A percentile compares a stretch with the other conserved stretches of the same genome.
These are phyloP conservation scores for Albugo candida DNA, from an alignment of 352 stramenopile species.

Conservation along the genomic window DNA sequence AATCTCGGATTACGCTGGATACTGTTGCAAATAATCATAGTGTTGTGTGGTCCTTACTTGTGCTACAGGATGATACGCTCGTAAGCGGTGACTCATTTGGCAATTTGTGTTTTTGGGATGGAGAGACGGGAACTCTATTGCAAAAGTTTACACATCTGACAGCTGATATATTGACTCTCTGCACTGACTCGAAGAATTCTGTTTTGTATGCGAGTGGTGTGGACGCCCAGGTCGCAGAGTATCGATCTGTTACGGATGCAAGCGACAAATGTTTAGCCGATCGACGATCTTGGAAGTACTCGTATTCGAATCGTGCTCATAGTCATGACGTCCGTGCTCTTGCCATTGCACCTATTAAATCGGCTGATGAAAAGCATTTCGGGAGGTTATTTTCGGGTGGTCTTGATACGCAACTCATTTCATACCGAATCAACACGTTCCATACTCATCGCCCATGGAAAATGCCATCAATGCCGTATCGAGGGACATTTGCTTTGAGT, in stretches of 20 bases:
- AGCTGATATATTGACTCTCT: slow-evolving; percentile 80
- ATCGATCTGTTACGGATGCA: slow-evolving; percentile 11
- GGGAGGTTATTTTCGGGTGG: slow-evolving; percentile 78
- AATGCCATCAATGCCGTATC: slow-evolving; percentile 77
- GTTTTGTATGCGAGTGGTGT: slow-evolving; percentile 85
- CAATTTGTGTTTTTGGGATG: slow-evolving; percentile 88
- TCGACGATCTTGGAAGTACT: slow-evolving; percentile 46
- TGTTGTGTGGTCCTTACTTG: slow-evolving; percentile 74
- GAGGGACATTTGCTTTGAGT: slow-evolving; percentile 36
- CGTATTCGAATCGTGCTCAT: slow-evolving; percentile 78
- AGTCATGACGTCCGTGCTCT: slow-evolving; percentile 80
- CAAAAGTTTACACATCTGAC: slow-evolving; percentile 85
- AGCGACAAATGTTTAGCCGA: slow-evolving; percentile 14
- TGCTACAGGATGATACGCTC: slow-evolving; percentile 82
- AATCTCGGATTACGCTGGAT: slow-evolving; percentile 69
- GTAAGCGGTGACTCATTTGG: slow-evolving; percentile 85
- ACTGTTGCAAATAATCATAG: slow-evolving; percentile 35
- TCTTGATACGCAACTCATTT: slow-evolving; percentile 88
- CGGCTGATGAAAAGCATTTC: slow-evolving; percentile 4
- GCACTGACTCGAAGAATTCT: slow-evolving; percentile 62
- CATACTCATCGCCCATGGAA: slow-evolving; percentile 67
- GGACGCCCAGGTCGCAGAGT: slow-evolving; percentile 83
- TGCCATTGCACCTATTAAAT: slow-evolving; percentile 30
- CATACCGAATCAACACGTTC: slow-evolving; percentile 75
- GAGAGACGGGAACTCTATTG: slow-evolving; percentile 74